Evolutionary conservation across 2,329 filamentous ascomycete species (phyloP).

Genomic region (Oidium heveae): DNA sequence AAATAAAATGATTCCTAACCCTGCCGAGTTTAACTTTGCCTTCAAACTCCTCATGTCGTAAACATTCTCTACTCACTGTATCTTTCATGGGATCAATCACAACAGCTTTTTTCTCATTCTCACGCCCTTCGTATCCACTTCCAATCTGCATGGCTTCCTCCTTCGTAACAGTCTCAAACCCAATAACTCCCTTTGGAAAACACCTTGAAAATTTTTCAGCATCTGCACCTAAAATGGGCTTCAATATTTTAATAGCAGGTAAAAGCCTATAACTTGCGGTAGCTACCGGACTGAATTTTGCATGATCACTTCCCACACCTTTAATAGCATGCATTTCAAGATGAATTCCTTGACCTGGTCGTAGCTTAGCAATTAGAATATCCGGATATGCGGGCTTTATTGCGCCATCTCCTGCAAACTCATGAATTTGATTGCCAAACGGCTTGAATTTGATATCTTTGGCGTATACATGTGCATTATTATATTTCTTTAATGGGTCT

Average conservation of each 20-base stretch:
- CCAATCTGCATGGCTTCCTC: constrained; percentile 34
- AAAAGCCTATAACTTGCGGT: constrained; percentile 82
- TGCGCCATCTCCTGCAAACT: constrained; percentile 40
- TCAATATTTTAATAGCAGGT: constrained; percentile 60
- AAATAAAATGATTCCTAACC: constrained; percentile 89
- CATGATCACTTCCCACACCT: constrained; percentile 78
- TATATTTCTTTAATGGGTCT: constrained; percentile 65
- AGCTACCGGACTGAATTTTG: constrained; percentile 90
- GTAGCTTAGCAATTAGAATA: constrained; percentile 81
- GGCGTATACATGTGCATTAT: constrained; percentile 65
- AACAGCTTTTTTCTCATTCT: constrained; percentile 67
- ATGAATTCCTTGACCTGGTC: constrained; percentile 69
- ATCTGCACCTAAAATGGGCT: constrained; percentile 65
- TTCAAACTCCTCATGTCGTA: constrained; percentile 81
- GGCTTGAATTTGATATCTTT: constrained; percentile 53
- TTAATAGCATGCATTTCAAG: constrained; percentile 86
- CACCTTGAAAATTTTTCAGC: constrained; percentile 75
- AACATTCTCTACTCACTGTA: constrained; percentile 77
- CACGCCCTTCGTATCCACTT: constrained; percentile 45
- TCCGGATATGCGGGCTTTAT: constrained; percentile 69
- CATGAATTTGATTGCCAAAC: constrained; percentile 43
- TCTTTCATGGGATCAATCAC: constrained; percentile 78
- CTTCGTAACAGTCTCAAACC: constrained; percentile 42
- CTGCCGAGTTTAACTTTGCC: constrained; percentile 86
- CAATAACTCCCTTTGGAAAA: constrained; percentile 76